Evolutionary conservation across 2,329 filamentous ascomycete genomes (phyloP).

Genomic region (Blastomyces emzantsi): DNA sequence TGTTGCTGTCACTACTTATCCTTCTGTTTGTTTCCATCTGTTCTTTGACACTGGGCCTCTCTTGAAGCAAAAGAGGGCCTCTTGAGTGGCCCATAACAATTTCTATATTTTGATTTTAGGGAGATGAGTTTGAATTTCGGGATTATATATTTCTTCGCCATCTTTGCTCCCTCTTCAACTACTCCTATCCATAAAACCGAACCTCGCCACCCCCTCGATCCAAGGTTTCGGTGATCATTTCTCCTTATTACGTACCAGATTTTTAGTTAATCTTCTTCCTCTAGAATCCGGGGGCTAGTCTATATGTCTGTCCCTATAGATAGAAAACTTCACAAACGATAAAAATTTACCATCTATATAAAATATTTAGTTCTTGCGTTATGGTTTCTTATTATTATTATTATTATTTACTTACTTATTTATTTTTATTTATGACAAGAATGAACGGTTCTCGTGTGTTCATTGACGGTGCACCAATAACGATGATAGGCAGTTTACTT

Average conservation of each 20-base stretch:
- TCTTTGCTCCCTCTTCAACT: neutral
- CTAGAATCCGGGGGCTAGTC: neutral
- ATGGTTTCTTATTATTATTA: neutral
- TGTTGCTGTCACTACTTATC: neutral
- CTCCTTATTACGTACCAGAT: too few relatives aligned
- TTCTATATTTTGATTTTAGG: neutral
- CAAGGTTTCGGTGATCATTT: neutral
- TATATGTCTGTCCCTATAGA: neutral
- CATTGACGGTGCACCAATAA: too few relatives aligned
- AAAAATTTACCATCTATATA: neutral
- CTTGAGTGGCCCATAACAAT: neutral
- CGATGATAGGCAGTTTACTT: too few relatives aligned
- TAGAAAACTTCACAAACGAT: neutral
- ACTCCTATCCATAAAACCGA: neutral
- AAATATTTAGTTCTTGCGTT: neutral
- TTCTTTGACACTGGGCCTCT: neutral
- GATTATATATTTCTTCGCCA: neutral
- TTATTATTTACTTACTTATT: too few relatives aligned
- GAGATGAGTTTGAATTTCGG: neutral
- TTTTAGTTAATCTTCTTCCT: neutral
- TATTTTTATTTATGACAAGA: too few relatives aligned
- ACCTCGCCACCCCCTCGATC: neutral
- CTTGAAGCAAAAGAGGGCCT: neutral
- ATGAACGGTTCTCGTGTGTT: too few relatives aligned
- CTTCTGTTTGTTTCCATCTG: neutral